These are phyloP conservation scores for Stereum hirsutum DNA, from an alignment of 1,284 basidiomycete genomes.

Conservation along the genomic window DNA sequence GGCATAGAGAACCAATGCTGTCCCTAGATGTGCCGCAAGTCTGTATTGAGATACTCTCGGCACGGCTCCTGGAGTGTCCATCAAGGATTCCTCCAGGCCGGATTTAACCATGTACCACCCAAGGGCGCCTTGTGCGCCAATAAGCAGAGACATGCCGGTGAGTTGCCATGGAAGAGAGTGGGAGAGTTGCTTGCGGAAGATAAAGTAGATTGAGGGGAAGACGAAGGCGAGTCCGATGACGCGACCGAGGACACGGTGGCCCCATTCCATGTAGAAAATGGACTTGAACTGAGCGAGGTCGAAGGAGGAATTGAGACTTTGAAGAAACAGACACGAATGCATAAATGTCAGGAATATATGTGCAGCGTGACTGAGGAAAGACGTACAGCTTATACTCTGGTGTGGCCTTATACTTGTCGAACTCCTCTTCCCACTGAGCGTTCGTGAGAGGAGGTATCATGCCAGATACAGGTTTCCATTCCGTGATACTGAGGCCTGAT, in stretches of 20 bases:
- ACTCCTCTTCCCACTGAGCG: constrained; percentile 83
- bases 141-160: constrained; percentile 64
- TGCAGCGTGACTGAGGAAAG: neutral
- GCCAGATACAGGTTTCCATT: constrained; percentile 95
- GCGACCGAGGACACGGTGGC: constrained; percentile 89
- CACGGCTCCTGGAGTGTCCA: constrained; percentile 76
- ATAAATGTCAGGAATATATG: neutral
- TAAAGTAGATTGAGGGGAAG: constrained; percentile 75
- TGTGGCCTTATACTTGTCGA: constrained; percentile 91
- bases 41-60: constrained; percentile 97
- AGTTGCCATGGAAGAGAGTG: constrained; percentile 55
- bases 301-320: constrained; percentile 83
- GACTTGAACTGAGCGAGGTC: constrained; percentile 87
- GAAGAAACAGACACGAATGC: neutral
- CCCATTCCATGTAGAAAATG: constrained; percentile 99
- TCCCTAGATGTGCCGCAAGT: constrained; percentile 87
- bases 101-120: constrained; percentile 99
- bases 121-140: constrained; percentile 86
- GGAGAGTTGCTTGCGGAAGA: constrained; percentile 58
- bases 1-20: constrained; percentile 85
- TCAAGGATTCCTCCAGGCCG: constrained; percentile 78
- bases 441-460: constrained; percentile 75
- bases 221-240: constrained; percentile 81
- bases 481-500: constrained; percentile 95
- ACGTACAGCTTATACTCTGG: constrained; percentile 93